phyloP scores from a whole-genome alignment of 495 filamentous ascomycete genomes.

The Cercophora samala region DNA sequence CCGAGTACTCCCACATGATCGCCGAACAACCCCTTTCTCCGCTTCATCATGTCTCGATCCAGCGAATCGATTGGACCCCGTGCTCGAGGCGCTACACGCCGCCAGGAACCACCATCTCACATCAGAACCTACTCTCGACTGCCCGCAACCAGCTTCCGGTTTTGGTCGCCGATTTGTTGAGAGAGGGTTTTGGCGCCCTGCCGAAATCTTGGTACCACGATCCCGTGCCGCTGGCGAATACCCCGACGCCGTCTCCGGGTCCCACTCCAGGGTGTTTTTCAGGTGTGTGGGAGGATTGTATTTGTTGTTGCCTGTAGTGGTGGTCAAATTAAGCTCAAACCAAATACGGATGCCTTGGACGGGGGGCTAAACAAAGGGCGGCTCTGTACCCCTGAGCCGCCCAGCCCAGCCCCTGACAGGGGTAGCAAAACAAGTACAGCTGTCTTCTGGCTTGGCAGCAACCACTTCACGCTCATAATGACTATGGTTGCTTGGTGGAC shows the following conservation, averaged over 20 bases:
- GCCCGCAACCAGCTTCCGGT: background rate
- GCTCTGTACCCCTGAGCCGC: background rate
- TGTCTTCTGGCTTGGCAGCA: background rate
- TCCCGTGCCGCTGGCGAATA: background rate
- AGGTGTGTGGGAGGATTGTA: background rate
- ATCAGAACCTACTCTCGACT: background rate
- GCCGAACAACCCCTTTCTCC: background rate
- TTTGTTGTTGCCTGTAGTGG: background rate
- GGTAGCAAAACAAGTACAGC: background rate
- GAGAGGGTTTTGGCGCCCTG: background rate
- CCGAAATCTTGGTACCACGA: background rate
- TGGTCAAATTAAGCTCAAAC: background rate
- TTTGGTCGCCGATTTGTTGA: background rate
- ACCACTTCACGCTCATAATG: background rate
- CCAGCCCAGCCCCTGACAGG: background rate
- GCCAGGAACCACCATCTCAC: background rate
- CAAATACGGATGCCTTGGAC: background rate
- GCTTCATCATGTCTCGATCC: background rate
- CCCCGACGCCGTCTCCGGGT: background rate
- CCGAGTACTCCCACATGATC: background rate
- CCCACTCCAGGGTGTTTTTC: background rate
- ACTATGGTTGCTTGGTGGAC: background rate
- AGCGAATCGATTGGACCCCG: background rate
- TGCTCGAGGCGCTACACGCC: background rate
- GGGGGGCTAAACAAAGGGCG: background rate